Conservation (phyloP, 108 stramenopile species). For the Cyclotella kingstonii region DNA sequence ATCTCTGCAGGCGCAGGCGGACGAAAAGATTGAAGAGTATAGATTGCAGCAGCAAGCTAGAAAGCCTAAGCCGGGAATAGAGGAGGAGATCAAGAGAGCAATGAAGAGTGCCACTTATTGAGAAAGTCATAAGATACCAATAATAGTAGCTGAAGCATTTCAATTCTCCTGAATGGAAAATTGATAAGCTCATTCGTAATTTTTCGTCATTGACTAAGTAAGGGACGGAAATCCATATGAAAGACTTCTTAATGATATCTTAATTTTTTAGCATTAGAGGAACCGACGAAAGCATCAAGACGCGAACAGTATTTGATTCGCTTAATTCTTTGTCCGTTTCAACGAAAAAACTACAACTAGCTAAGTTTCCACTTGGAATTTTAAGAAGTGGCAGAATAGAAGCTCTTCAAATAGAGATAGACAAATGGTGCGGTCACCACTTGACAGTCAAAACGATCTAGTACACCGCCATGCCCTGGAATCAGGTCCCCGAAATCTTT, state of each 20-base stretch:
- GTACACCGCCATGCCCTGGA: conserved; percentile 97
- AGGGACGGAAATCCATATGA: no score
- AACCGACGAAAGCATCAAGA: no score
- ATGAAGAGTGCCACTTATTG: conserved; percentile 27
- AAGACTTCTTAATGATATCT: no score
- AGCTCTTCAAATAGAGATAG: conserved; percentile 56
- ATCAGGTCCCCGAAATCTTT: conserved; percentile 97
- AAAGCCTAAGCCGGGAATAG: conserved; percentile 44
- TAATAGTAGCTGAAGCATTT: no score
- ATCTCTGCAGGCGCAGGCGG: conserved; percentile 46
- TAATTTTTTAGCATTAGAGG: no score
- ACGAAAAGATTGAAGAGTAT: conserved; percentile 69
- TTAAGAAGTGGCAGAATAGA: background rate
- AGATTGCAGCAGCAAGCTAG: conserved; percentile 49
- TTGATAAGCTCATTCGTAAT: no score
- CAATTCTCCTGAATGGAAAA: no score
- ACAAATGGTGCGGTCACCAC: conserved; percentile 91
- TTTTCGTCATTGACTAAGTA: no score
- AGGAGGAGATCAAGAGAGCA: conserved; percentile 45
- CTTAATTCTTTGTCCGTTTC: background rate
- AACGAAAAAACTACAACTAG: background rate
- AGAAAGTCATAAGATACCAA: no score
- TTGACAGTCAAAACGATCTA: conserved; percentile 98
- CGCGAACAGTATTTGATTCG: no score
- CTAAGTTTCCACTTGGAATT: background rate